A percentile compares a stretch with the other conserved stretches of the same genome.
These are phyloP conservation scores for Hypoxylon sp. DNA, from an alignment of 2,329 filamentous ascomycete species.

Conservation along the genomic window DNA sequence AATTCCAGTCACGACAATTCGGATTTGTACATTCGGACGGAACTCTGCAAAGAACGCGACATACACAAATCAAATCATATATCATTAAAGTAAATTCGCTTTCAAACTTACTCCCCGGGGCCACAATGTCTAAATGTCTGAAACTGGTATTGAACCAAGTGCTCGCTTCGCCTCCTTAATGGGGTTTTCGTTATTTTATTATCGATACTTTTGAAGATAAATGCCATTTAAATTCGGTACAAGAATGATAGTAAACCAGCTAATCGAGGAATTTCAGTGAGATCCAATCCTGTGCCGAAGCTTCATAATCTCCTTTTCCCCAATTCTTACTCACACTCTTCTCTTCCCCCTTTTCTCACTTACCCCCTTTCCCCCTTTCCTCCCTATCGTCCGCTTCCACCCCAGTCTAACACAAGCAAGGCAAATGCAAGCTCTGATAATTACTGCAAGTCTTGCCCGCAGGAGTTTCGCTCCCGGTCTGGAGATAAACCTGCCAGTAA, in stretches of 20 bases:
- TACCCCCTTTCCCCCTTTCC: not conserved
- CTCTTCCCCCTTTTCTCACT: not conserved
- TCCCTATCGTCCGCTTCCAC: not conserved
- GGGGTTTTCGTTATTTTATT: too few relatives aligned
- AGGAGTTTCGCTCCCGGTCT: slow-evolving; percentile 65
- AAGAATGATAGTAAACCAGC: not conserved
- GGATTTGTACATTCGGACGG: slow-evolving; percentile 20
- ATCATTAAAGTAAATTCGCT: not conserved
- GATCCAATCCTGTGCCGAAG: not conserved
- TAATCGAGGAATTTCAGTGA: not conserved
- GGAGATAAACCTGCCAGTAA: slow-evolving; percentile 66
- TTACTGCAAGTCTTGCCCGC: slow-evolving; percentile 65
- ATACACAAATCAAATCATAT: not conserved
- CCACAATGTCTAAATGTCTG: too few relatives aligned
- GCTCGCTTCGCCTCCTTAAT: too few relatives aligned
- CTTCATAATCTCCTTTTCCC: not conserved
- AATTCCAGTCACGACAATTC: slow-evolving; percentile 7
- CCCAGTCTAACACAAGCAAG: slow-evolving; percentile 61
- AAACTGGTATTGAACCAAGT: not conserved
- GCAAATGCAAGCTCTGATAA: slow-evolving; percentile 67
- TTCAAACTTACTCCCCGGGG: not conserved
- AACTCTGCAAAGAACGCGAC: slow-evolving; percentile 6
- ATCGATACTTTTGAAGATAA: not conserved
- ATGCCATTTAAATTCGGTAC: not conserved
- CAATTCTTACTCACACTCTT: not conserved